A percentile compares a stretch with the other conserved stretches of the same genome.
Conservation (phyloP, 345 rosid genomes). For the thale cress (Arabidopsis thaliana) region DNA sequence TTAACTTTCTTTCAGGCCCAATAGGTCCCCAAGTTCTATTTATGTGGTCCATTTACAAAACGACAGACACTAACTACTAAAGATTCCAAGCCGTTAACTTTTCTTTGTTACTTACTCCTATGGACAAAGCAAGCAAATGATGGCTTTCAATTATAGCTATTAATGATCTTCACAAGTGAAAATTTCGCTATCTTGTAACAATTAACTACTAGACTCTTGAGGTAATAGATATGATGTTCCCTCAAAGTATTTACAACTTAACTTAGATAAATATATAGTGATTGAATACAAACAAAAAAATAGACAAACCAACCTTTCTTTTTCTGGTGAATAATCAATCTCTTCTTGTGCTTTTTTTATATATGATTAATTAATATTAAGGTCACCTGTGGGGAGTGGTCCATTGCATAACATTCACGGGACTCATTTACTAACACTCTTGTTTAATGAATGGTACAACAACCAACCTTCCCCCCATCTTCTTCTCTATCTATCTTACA, state of each 20-base stretch:
- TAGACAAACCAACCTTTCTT: slow-evolving; percentile 26
- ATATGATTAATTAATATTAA: background rate
- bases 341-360: slow-evolving; percentile 12
- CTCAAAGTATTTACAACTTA: slow-evolving; percentile 9
- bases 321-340: background rate
- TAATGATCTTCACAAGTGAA: too few relatives aligned
- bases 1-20: background rate
- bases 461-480: background rate
- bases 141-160: too few relatives aligned
- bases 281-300: background rate
- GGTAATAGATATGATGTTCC: background rate
- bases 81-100: background rate
- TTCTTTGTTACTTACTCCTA: too few relatives aligned
- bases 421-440: slow-evolving; percentile 7
- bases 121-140: too few relatives aligned
- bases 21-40: background rate
- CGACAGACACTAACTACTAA: background rate
- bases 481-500: background rate
- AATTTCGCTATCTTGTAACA: too few relatives aligned
- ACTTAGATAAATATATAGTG: background rate
- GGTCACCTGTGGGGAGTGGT: slow-evolving; percentile 20
- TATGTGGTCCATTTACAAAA: background rate
- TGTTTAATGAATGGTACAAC: slow-evolving; percentile 12
- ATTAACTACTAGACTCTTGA: too few relatives aligned
- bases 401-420: slow-evolving; percentile 19